Percentiles rank a stretch among this genome's conserved stretches.
phyloP scores from a whole-genome alignment of 495 filamentous ascomycete genomes.

The Penicillium arizonense region DNA sequence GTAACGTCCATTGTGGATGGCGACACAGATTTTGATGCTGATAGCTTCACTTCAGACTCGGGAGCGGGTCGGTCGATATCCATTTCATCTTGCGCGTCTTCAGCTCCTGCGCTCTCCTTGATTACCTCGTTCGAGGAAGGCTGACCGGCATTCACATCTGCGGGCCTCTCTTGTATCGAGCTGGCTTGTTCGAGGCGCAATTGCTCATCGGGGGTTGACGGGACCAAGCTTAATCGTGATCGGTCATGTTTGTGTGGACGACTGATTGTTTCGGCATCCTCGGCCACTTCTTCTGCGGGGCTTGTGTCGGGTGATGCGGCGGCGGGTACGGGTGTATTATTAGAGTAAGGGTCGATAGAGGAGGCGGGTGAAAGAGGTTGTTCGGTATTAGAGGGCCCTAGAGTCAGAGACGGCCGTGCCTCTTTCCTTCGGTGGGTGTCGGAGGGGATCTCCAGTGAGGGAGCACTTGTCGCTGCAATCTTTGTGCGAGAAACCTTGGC shows the following conservation, averaged over 20 bases:
- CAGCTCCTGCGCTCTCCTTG: slow-evolving; percentile 19
- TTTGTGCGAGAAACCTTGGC: slow-evolving; percentile 15
- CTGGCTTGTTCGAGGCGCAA: slow-evolving; percentile 49
- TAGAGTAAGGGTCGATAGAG: slow-evolving; percentile 42
- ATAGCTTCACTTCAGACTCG: slow-evolving; percentile 10
- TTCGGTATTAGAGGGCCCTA: slow-evolving; percentile 30
- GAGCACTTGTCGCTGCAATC: slow-evolving; percentile 9
- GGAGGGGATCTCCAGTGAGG: slow-evolving; percentile 17
- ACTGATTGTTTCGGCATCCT: slow-evolving; percentile 20
- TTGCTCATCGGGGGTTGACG: slow-evolving; percentile 50
- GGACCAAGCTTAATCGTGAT: slow-evolving; percentile 25
- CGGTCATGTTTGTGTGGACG: slow-evolving; percentile 24
- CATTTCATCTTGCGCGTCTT: slow-evolving; percentile 22
- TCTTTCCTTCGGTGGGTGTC: slow-evolving; percentile 26
- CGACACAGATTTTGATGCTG: slow-evolving; percentile 11
- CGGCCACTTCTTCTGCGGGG: slow-evolving; percentile 36
- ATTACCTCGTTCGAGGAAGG: slow-evolving; percentile 27
- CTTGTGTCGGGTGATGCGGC: slow-evolving; percentile 42
- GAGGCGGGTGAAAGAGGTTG: slow-evolving; percentile 47
- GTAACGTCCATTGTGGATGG: slow-evolving; percentile 13
- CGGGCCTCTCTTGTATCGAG: slow-evolving; percentile 31
- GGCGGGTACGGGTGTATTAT: slow-evolving; percentile 39
- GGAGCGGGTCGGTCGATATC: slow-evolving; percentile 15
- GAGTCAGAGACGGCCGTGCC: slow-evolving; percentile 28
- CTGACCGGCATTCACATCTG: slow-evolving; percentile 8